These are phyloP conservation scores for Scortechinia acanthostroma DNA, from an alignment of 2,329 filamentous ascomycete species.

Conservation along the genomic window DNA sequence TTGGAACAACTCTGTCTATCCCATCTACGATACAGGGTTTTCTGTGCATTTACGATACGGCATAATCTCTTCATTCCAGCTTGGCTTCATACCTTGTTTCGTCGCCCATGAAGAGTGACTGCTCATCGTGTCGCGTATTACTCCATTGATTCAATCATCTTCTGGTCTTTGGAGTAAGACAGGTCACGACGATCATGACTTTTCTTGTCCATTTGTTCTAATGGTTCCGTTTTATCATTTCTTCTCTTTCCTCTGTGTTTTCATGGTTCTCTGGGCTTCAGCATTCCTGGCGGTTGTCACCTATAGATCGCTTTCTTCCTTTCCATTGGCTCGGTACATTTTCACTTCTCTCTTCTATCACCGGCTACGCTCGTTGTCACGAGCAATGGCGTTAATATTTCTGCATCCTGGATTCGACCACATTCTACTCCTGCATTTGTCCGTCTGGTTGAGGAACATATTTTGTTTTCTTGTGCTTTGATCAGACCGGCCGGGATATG, in stretches of 20 bases:
- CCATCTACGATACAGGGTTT: slow-evolving; percentile 10
- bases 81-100: slow-evolving; percentile 8
- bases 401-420: too few relatives aligned
- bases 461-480: too few relatives aligned
- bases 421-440: too few relatives aligned
- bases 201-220: too few relatives aligned
- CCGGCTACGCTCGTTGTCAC: too few relatives aligned
- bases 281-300: background rate
- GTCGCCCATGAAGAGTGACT: slow-evolving; percentile 5
- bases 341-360: slow-evolving; percentile 1
- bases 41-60: slow-evolving; percentile 12
- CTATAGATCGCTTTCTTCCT: background rate
- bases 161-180: background rate
- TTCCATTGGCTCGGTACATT: background rate
- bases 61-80: slow-evolving; percentile 1
- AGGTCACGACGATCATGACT: slow-evolving; percentile 1
- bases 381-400: background rate
- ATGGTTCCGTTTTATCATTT: too few relatives aligned
- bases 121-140: background rate
- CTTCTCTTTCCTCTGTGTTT: background rate
- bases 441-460: background rate
- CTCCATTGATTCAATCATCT: background rate
- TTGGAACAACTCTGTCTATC: slow-evolving; percentile 22
- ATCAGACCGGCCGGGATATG: too few relatives aligned
- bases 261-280: background rate